Percentiles rank a stretch among this genome's conserved stretches.
Evolutionary conservation across 164 flowering plant species (phyloP).

Genomic region (Macadamia tetraphylla): DNA sequence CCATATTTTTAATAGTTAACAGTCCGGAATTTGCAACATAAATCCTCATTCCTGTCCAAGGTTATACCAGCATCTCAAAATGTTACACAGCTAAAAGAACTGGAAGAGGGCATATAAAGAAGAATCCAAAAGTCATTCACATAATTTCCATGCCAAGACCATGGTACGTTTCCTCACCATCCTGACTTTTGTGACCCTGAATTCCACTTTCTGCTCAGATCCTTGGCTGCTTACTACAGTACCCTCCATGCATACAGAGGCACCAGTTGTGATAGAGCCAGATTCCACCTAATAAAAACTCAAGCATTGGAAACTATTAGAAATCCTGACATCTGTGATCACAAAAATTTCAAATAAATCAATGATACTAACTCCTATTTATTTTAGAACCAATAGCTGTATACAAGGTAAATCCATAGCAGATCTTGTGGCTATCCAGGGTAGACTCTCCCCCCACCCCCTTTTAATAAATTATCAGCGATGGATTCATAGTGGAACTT

Average conservation of each 20-base stretch:
- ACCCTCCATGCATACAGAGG: constrained; percentile 78
- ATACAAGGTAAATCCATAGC: too few relatives aligned
- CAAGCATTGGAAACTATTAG: background rate
- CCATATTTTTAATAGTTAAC: background rate
- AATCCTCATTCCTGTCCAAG: background rate
- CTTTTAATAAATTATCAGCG: too few relatives aligned
- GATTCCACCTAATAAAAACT: constrained; percentile 56
- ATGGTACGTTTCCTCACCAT: constrained; percentile 32
- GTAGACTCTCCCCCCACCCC: too few relatives aligned
- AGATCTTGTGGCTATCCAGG: too few relatives aligned
- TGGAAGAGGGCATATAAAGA: background rate
- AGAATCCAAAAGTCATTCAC: background rate
- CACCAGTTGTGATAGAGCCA: constrained; percentile 76
- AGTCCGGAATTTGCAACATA: background rate
- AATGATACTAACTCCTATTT: too few relatives aligned
- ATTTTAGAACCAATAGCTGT: too few relatives aligned
- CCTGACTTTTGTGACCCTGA: constrained; percentile 57
- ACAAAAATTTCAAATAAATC: too few relatives aligned
- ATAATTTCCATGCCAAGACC: background rate
- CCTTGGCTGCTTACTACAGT: constrained; percentile 75
- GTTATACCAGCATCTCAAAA: background rate
- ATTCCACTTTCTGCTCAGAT: constrained; percentile 84
- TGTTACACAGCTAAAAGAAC: background rate
- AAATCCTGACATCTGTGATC: too few relatives aligned
- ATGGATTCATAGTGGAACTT: too few relatives aligned